phyloP scores from a whole-genome alignment of 306 rosid genomes.

The Cicer chorassanicum region DNA sequence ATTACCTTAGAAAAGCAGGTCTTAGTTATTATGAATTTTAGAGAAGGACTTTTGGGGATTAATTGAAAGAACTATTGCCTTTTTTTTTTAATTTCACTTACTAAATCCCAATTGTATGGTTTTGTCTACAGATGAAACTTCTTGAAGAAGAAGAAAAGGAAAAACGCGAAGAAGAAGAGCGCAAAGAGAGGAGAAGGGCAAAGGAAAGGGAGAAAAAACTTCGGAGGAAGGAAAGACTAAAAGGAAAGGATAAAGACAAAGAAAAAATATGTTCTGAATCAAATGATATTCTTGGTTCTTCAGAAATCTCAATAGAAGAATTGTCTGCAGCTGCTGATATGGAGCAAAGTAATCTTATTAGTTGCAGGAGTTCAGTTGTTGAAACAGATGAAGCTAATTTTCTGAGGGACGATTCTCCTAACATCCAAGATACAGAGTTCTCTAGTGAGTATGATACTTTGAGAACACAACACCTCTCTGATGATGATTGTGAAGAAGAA shows the following conservation, averaged over 20 bases:
- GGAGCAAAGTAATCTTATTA: constrained; percentile 61
- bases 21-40: constrained; percentile 46
- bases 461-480: constrained; percentile 54
- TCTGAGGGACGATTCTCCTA: constrained; percentile 63
- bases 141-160: constrained; percentile 99
- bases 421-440: constrained; percentile 59
- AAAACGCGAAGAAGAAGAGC: constrained; percentile 97
- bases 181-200: constrained; percentile 88
- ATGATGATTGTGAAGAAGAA: constrained; percentile 66
- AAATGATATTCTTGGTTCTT: constrained; percentile 50
- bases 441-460: constrained; percentile 52
- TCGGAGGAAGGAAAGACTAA: constrained; percentile 92
- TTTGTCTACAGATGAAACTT: constrained; percentile 81
- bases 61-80: constrained; percentile 14
- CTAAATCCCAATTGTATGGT: constrained; percentile 40
- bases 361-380: constrained; percentile 55
- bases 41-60: constrained; percentile 15
- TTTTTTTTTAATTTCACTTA: constrained; percentile 41
- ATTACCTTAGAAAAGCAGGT: constrained; percentile 97
- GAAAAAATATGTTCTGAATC: constrained; percentile 62
- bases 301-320: constrained; percentile 68
- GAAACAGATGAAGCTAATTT: constrained; percentile 61
- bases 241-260: constrained; percentile 88
- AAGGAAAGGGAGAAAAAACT: constrained; percentile 95
- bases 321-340: constrained; percentile 58